Percentiles rank a stretch among this genome's conserved stretches.
These are phyloP conservation scores for Cladosporium sp. DNA, from an alignment of 2,329 filamentous ascomycete species.

Conservation along the genomic window DNA sequence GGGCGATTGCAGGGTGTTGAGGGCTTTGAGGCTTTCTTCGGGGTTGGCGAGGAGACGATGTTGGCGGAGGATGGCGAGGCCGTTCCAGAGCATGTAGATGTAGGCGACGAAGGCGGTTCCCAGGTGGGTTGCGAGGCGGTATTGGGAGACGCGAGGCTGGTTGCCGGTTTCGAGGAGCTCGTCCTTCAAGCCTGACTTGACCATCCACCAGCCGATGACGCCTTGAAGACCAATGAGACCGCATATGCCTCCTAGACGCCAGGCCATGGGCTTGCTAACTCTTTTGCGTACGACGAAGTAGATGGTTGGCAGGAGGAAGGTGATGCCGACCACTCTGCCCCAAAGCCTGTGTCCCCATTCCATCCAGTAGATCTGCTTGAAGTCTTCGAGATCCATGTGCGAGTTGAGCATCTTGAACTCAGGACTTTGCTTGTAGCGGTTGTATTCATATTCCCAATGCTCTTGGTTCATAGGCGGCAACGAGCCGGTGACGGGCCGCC, in stretches of 20 bases:
- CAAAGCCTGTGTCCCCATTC: conserved; percentile 95
- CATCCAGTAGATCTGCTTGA: conserved; percentile 99
- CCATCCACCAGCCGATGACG: conserved; percentile 99
- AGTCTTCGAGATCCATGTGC: conserved; percentile 86
- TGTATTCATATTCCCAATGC: conserved; percentile 90
- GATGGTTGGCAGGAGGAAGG: conserved; percentile 79
- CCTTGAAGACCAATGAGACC: conserved; percentile 91
- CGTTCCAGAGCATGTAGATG: conserved; percentile 87
- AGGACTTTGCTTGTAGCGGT: conserved; percentile 85
- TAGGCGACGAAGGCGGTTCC: conserved; percentile 91
- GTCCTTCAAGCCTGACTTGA: conserved; percentile 91
- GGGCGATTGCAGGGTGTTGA: conserved; percentile 62
- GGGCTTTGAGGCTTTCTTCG: conserved; percentile 48
- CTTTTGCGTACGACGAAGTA: conserved; percentile 81
- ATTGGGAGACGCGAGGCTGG: conserved; percentile 90
- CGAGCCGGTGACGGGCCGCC: conserved; percentile 91
- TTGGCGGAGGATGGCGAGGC: conserved; percentile 76
- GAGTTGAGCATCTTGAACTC: conserved; percentile 92
- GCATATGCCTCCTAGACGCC: conserved; percentile 76
- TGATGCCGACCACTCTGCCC: conserved; percentile 85
- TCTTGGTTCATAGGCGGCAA: conserved; percentile 72
- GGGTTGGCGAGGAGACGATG: conserved; percentile 67
- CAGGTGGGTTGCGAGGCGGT: conserved; percentile 84
- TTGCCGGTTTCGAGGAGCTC: conserved; percentile 89
- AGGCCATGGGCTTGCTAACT: conserved; percentile 73